Evolutionary conservation across 2,329 filamentous ascomycete species (phyloP).

Genomic region (Fusarium abutilonis): DNA sequence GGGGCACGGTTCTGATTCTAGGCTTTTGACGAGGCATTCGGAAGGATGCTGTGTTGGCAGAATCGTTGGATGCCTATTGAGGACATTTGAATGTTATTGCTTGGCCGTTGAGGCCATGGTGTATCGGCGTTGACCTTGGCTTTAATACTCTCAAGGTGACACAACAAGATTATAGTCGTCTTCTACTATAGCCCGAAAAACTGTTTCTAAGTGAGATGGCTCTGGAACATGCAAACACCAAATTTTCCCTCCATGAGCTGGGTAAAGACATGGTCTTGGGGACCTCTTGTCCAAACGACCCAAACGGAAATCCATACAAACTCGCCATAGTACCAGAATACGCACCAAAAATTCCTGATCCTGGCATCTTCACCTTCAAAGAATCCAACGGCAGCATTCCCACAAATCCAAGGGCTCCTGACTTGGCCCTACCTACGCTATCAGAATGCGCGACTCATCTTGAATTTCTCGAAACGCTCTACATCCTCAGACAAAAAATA

Average conservation of each 20-base stretch:
- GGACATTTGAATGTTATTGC: no score
- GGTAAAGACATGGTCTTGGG: slow-evolving; percentile 15
- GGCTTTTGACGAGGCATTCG: not conserved
- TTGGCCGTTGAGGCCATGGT: not conserved
- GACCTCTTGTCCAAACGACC: not conserved
- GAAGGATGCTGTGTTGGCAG: not conserved
- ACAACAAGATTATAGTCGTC: not conserved
- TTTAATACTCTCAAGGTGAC: not conserved
- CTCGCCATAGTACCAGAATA: slow-evolving; percentile 1
- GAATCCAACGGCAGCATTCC: rapidly evolving
- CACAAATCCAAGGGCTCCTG: rapidly evolving
- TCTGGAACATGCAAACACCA: slow-evolving; percentile 9
- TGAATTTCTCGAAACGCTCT: slow-evolving; percentile 67
- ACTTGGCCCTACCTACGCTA: slow-evolving; percentile 2
- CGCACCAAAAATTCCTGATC: slow-evolving; percentile 5
- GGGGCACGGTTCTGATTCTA: not conserved
- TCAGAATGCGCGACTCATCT: slow-evolving; percentile 56
- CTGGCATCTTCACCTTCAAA: slow-evolving; percentile 4
- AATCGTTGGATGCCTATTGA: no score
- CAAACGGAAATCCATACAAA: slow-evolving; percentile 7
- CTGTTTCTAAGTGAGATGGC: slow-evolving; percentile 2
- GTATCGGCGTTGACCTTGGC: not conserved
- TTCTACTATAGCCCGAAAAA: not conserved
- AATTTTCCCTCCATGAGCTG: slow-evolving; percentile 15
- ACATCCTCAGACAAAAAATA: slow-evolving; percentile 56